Evolutionary conservation across 2,329 filamentous ascomycete genomes (phyloP), one percentile per base, ranked within the genome.

Genomic region (Diaporthe humulicola): DNA sequence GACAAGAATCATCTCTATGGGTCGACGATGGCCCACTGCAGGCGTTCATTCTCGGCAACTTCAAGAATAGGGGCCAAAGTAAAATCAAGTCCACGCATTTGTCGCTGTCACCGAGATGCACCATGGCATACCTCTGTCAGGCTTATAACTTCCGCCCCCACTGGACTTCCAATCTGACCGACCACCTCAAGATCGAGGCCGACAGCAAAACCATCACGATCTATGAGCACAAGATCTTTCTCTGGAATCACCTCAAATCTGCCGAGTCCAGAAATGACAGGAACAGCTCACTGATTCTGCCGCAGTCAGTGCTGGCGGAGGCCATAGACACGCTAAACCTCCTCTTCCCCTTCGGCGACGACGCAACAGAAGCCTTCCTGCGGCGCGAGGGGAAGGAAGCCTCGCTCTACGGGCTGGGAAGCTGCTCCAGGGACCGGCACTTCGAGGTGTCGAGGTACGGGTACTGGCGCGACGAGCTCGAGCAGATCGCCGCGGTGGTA

Each of bases 241-340:
- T 77, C 45, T 73, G 64, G 74, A 78, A 78, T 30, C 78, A 78
- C 54, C 48, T 66, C 17, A 28, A 8, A 10, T 54, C 25, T 15
- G 45, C 33, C 19, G 14, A 14, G 1, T 9, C 33, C 9, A 7
- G 38, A 2, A 38, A 12, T 6, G 25, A 17, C 33, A 6, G 19
- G 10, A 54, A 70, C 33, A 42, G 6, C 25, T 8, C 38, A 6
- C 15, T 50, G 17, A 22, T 70, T 1, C 66, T 70, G 3, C 48
- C 66, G 1, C 42, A n/a, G 4, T 56, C 74, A 7, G 60, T 76
- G 19, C 70, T 78, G 45, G 75, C 75, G 19, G 78, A 79, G 73
- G 77, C 76, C 5, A 75, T 79, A n/a, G 77, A 78, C 57, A 79
- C 77, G 17, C 70, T 79, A 4, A 79, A 78, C 52, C 50, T 79